Percentiles rank a stretch among this genome's conserved stretches.
Conservation (phyloP, 2,329 filamentous ascomycete genomes). For the Xylaria sp. region DNA sequence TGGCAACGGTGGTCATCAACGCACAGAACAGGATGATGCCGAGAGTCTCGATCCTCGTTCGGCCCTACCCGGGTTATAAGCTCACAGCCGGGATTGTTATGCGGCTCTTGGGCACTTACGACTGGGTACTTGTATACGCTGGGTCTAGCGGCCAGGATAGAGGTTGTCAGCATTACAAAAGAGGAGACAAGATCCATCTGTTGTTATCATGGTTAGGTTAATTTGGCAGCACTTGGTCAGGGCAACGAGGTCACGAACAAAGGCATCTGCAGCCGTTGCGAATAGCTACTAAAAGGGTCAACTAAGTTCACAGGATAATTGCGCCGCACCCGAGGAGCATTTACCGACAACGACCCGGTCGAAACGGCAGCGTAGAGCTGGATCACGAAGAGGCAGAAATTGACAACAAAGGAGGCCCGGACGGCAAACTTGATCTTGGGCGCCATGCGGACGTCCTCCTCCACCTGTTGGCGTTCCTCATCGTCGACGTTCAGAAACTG, state of each 20-base stretch:
- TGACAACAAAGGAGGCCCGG: conserved; percentile 53
- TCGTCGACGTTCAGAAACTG: conserved; percentile 58
- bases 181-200: conserved; percentile 67
- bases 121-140: conserved; percentile 67
- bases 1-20: conserved; percentile 67
- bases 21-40: conserved; percentile 69
- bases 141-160: conserved; percentile 59
- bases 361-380: conserved; percentile 61
- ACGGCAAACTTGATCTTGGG: conserved; percentile 57
- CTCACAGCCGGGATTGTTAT: conserved; percentile 12
- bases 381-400: conserved; percentile 59
- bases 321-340: conserved; percentile 23
- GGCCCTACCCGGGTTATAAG: conserved; percentile 44
- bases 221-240: conserved; percentile 19
- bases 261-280: conserved; percentile 67
- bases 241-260: conserved; percentile 43
- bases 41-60: conserved; percentile 65
- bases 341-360: conserved; percentile 59
- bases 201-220: conserved; percentile 34
- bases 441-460: conserved; percentile 54
- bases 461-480: conserved; percentile 54
- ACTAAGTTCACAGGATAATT: conserved; percentile 20
- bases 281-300: conserved; percentile 49
- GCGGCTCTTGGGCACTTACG: conserved; percentile 35
- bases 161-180: conserved; percentile 63